Evolutionary conservation across 2,329 filamentous ascomycete genomes (phyloP).

Genomic region (Beauveria scarabaeidicola): DNA sequence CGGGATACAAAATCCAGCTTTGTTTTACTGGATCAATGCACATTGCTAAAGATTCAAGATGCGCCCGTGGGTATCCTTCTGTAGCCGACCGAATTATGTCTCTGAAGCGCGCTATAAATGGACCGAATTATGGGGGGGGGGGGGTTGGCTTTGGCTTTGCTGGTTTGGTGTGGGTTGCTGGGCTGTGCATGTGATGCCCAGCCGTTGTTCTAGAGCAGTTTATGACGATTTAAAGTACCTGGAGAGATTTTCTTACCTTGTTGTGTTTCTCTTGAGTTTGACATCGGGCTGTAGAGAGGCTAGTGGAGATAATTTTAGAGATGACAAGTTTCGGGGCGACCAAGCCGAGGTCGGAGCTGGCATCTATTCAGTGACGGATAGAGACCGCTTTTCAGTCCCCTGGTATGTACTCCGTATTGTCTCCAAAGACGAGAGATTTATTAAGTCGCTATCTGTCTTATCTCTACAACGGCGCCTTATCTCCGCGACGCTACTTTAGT

Average conservation of each 20-base stretch:
- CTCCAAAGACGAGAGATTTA: constrained; percentile 8
- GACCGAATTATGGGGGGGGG: background rate
- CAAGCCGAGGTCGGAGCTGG: constrained; percentile 9
- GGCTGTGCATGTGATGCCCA: constrained; percentile 2
- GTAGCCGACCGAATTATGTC: constrained; percentile 10
- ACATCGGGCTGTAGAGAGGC: background rate
- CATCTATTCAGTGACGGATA: background rate
- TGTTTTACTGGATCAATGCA: background rate
- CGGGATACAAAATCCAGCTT: background rate
- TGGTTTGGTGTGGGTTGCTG: background rate
- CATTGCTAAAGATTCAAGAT: background rate
- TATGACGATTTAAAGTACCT: background rate
- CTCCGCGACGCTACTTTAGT: constrained; percentile 1
- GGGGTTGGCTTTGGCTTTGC: background rate
- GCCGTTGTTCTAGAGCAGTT: background rate
- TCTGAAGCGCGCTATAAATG: background rate
- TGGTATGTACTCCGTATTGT: background rate
- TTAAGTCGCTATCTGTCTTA: constrained; percentile 11
- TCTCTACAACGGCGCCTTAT: constrained; percentile 8
- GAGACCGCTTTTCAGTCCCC: background rate
- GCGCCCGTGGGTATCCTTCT: constrained; percentile 8
- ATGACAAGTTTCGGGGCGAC: background rate
- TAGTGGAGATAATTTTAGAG: background rate
- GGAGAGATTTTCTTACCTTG: background rate
- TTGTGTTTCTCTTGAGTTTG: background rate